phyloP scores from a whole-genome alignment of 352 stramenopile species.

The Pythium oligandrum region DNA sequence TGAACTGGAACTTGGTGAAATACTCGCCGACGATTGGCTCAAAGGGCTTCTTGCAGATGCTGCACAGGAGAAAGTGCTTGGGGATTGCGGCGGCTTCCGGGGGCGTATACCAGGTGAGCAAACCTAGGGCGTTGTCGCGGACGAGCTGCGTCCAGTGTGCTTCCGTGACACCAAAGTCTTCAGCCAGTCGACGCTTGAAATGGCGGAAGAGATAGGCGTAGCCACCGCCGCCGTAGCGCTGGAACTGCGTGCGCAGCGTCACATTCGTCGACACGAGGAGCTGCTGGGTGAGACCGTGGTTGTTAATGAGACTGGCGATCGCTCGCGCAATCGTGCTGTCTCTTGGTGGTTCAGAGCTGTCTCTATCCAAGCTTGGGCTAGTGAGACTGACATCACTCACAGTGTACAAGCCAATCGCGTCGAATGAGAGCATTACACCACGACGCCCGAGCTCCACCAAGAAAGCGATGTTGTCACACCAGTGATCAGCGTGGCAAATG shows the following conservation, averaged over 20 bases:
- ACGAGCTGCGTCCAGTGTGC: conserved; percentile 42
- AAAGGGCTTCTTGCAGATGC: conserved; percentile 65
- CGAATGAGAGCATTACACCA: conserved; percentile 51
- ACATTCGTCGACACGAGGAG: conserved; percentile 65
- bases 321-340: conserved; percentile 38
- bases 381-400: conserved; percentile 47
- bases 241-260: conserved; percentile 62
- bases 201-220: conserved; percentile 53
- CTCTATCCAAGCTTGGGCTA: conserved; percentile 19
- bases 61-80: conserved; percentile 74
- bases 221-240: conserved; percentile 59
- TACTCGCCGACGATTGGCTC: conserved; percentile 84
- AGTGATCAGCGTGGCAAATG: conserved; percentile 68
- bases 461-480: conserved; percentile 39
- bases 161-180: conserved; percentile 22
- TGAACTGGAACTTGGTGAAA: conserved; percentile 83
- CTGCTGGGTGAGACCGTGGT: conserved; percentile 21
- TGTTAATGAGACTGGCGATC: conserved; percentile 25
- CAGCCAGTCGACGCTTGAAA: conserved; percentile 39
- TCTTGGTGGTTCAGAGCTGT: conserved; percentile 25
- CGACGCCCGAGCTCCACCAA: conserved; percentile 31
- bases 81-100: conserved; percentile 46
- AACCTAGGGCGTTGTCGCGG: conserved; percentile 29
- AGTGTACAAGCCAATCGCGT: conserved; percentile 55
- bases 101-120: conserved; percentile 63